Conservation (phyloP, 2,329 filamentous ascomycete genomes). For the Blastomyces parvus region DNA sequence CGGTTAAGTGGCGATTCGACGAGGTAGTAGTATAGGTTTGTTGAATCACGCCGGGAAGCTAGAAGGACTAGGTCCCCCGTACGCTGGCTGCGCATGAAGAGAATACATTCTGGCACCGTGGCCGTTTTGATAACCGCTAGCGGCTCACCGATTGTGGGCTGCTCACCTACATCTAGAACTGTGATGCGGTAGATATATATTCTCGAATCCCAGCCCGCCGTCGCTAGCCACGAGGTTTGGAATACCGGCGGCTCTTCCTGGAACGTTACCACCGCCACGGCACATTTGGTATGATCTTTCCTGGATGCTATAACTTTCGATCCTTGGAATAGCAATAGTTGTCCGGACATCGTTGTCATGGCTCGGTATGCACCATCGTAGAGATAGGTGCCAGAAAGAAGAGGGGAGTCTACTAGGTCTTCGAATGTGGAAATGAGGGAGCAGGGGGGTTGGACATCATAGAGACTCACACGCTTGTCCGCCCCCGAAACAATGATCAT, state of each 20-base stretch:
- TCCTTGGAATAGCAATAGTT: constrained; percentile 39
- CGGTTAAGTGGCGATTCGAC: constrained; percentile 15
- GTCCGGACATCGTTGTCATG: constrained; percentile 52
- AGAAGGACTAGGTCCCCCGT: constrained; percentile 41
- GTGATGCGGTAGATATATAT: constrained; percentile 42
- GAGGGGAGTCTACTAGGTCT: constrained; percentile 34
- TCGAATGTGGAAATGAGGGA: constrained; percentile 20
- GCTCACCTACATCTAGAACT: background rate
- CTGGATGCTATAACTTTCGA: constrained; percentile 37
- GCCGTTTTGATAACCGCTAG: constrained; percentile 25
- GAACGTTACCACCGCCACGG: constrained; percentile 42
- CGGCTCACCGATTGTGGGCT: constrained; percentile 21
- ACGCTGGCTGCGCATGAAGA: constrained; percentile 45
- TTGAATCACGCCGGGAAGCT: constrained; percentile 49
- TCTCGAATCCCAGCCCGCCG: constrained; percentile 53
- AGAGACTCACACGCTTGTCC: constrained; percentile 41
- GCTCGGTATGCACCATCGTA: constrained; percentile 37
- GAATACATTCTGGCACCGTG: constrained; percentile 49
- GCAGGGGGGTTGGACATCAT: constrained; percentile 24
- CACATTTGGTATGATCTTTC: constrained; percentile 51
- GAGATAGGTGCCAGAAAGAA: constrained; percentile 43
- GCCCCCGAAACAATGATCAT: constrained; percentile 39
- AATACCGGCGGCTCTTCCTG: constrained; percentile 23
- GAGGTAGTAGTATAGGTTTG: constrained; percentile 48
- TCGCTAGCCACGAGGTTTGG: constrained; percentile 39